Evolutionary conservation across 345 rosid genomes (phyloP), one percentile per base, ranked within the genome.

Genomic region (Pistacia atlantica): DNA sequence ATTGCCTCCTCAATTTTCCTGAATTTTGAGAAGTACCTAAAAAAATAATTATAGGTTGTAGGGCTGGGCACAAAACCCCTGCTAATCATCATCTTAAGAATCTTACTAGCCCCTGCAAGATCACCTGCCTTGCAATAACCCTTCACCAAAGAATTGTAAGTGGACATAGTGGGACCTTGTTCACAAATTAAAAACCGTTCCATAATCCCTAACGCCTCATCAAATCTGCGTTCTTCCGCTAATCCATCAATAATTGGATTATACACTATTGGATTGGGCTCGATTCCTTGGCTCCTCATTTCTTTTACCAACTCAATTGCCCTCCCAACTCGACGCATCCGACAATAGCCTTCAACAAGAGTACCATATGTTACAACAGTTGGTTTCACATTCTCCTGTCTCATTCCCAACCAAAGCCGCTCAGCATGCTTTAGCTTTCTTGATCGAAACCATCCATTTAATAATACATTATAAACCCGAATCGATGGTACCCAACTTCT

Each of bases 371-470:
- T 91, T 55, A 92, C 92, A 78, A 92, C 85, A 42, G 67, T 87
- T 8, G 92, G 93, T 42, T 46, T 83, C 80, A 92, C 87, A 61
- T 84, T 81, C 75, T 78, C 86, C 71, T 73, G 77, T 75, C 80
- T 87, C 96, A 93, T 92, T 64, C 90, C 85, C 46, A 66, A 62
- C 98, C 97, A 90, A 62, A 96, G 84, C 7, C 80, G 86, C 89
- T 93, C 98, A 0, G 92, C 97, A 17, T 84, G 86, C 77, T 88
- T 85, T 12, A 96, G 83, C 68, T 86, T 88, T 67, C 90, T 96
- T 0, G 90, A 78, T 8, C 90, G 84, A 59, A 93, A 86, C 98
- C 97, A 93, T 72, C 99, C 99, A 73, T 96, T 92, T 73, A 93
- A 55, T 8, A 93, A 71, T 67, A 91, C 90, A 75, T 90, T 96